These are phyloP conservation scores for Pleurotus salmoneostramineus DNA, from an alignment of 768 basidiomycete species.

Conservation along the genomic window DNA sequence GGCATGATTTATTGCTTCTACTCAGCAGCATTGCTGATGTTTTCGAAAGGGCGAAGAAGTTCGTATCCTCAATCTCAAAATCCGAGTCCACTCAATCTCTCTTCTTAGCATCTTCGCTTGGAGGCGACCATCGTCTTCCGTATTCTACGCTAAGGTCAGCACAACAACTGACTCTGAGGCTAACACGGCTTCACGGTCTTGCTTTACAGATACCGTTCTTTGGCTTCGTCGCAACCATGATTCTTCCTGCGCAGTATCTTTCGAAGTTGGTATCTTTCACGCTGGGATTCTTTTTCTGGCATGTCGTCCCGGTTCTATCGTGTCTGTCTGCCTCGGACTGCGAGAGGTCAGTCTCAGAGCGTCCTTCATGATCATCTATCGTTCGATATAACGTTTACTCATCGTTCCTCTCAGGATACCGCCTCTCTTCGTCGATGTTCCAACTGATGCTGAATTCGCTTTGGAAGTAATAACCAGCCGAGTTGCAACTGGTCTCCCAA, in stretches of 20 bases:
- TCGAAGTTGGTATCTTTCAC: constrained; percentile 42
- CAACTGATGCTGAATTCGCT: constrained; percentile 68
- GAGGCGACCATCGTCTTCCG: constrained; percentile 51
- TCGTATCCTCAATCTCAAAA: constrained; percentile 11
- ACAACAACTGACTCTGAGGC: constrained; percentile 5
- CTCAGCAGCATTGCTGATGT: constrained; percentile 53
- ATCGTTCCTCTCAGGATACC: constrained; percentile 33
- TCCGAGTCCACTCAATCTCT: background rate
- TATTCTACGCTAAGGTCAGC: constrained; percentile 40
- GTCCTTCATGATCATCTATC: background rate
- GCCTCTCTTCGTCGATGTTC: constrained; percentile 44
- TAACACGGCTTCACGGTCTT: background rate
- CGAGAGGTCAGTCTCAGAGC: constrained; percentile 31
- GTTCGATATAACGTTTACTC: background rate
- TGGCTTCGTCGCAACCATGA: constrained; percentile 32
- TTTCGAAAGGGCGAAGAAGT: constrained; percentile 67
- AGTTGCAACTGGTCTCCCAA: constrained; percentile 48
- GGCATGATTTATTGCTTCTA: constrained; percentile 33
- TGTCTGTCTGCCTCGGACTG: constrained; percentile 44
- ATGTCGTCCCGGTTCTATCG: constrained; percentile 50
- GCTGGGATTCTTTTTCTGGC: constrained; percentile 59
- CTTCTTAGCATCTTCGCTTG: constrained; percentile 58
- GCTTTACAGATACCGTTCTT: constrained; percentile 31
- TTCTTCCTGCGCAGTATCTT: constrained; percentile 48
- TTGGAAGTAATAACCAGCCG: constrained; percentile 66